A percentile compares a stretch with the other conserved stretches of the same genome.
Evolutionary conservation across 306 rosid genomes (phyloP).

Genomic region (Citrullus amarus): DNA sequence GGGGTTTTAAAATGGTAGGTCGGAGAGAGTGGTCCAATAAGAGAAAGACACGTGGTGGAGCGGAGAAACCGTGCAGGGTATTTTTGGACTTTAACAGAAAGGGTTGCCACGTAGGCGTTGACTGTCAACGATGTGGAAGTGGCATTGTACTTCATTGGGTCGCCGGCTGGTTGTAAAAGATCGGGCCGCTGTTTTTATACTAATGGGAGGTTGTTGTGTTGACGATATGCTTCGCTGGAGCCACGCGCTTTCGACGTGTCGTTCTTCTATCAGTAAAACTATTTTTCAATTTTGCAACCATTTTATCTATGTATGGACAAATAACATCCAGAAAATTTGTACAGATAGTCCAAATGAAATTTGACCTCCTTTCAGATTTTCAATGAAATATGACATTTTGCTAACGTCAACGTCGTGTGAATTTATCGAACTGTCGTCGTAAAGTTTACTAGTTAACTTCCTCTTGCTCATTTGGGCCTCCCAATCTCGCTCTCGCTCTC

Average conservation of each 20-base stretch:
- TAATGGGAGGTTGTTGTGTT: neutral
- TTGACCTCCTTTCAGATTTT: too few species aligned
- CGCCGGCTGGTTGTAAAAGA: neutral
- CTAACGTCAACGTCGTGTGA: too few species aligned
- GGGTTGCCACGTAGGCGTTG: constrained; percentile 1
- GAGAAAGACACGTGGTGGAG: neutral
- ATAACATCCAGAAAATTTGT: too few species aligned
- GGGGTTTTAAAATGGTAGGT: constrained; percentile 11
- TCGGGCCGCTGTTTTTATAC: neutral
- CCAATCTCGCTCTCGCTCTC: too few species aligned
- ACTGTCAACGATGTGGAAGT: constrained; percentile 4
- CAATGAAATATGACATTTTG: too few species aligned
- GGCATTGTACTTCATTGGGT: constrained; percentile 7
- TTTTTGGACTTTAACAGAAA: constrained; percentile 1
- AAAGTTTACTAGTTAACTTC: too few species aligned
- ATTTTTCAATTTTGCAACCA: neutral
- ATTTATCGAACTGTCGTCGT: too few species aligned
- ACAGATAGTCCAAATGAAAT: too few species aligned
- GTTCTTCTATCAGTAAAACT: neutral
- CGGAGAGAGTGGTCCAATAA: neutral
- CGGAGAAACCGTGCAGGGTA: neutral
- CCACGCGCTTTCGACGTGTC: neutral
- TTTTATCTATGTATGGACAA: too few species aligned
- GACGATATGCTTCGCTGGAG: neutral
- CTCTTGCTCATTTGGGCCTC: too few species aligned